These are phyloP conservation scores for Rutstroemia sp. DNA, from an alignment of 2,329 filamentous ascomycete genomes.

Conservation along the genomic window DNA sequence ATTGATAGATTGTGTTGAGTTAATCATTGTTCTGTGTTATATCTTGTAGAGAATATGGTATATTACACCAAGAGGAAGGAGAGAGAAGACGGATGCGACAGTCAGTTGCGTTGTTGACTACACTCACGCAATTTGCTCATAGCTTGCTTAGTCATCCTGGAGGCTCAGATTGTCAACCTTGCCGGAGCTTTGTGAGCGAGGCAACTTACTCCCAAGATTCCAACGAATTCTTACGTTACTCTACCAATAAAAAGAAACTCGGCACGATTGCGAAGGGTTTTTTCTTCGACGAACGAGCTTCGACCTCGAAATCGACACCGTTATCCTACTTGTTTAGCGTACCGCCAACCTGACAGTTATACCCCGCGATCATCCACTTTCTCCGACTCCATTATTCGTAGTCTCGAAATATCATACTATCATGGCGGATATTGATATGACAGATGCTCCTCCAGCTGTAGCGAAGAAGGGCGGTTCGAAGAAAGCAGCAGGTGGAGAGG, in stretches of 20 bases:
- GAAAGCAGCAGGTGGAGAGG: conserved; percentile 40
- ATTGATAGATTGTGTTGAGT: conserved; percentile 16
- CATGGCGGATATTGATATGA: conserved; percentile 98
- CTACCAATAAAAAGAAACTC: background rate
- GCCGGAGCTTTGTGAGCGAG: background rate
- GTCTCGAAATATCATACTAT: conserved; percentile 14
- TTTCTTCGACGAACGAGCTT: background rate
- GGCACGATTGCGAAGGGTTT: background rate
- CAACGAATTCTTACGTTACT: background rate
- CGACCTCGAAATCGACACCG: no score
- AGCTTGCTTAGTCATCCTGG: background rate
- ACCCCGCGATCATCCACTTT: conserved; percentile 16
- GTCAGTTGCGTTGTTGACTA: background rate
- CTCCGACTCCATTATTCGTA: background rate
- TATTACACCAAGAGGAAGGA: conserved; percentile 3
- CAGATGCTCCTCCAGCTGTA: conserved; percentile 61
- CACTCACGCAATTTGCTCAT: background rate
- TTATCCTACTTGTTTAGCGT: no score
- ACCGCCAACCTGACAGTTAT: background rate
- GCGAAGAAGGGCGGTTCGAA: conserved; percentile 48
- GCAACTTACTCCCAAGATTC: background rate
- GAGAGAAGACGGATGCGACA: background rate
- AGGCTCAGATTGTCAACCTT: background rate
- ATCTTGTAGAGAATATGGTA: conserved; percentile 8
- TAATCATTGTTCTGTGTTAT: conserved; percentile 24